Conservation (phyloP, 2,329 filamentous ascomycete genomes). For the Venturia pyrina region DNA sequence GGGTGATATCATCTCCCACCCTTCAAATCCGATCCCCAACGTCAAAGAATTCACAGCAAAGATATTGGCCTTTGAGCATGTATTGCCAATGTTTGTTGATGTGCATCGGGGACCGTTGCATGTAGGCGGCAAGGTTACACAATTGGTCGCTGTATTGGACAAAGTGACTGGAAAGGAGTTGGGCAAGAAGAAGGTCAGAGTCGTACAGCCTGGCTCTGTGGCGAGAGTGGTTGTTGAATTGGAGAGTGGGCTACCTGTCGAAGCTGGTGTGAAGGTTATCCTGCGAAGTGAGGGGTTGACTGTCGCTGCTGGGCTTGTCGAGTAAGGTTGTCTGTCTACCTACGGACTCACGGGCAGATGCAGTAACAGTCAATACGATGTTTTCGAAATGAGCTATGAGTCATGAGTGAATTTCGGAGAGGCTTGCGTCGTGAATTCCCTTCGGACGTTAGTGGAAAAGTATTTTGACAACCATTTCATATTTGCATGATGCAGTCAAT, state of each 20-base stretch:
- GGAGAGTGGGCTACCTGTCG: conserved; percentile 64
- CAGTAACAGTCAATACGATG: too few species aligned
- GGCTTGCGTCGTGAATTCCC: too few species aligned
- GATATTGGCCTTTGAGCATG: conserved; percentile 77
- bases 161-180: conserved; percentile 64
- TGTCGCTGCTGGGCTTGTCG: conserved; percentile 76
- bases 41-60: conserved; percentile 70
- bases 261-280: conserved; percentile 70
- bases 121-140: conserved; percentile 61
- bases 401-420: too few species aligned
- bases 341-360: background rate
- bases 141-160: conserved; percentile 65
- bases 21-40: conserved; percentile 56
- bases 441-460: too few species aligned
- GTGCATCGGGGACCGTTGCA: conserved; percentile 80
- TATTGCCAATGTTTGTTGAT: conserved; percentile 83
- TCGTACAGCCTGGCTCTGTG: conserved; percentile 69
- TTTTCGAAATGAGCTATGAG: too few species aligned
- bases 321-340: conserved; percentile 26
- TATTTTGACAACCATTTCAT: too few species aligned
- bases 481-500: too few species aligned
- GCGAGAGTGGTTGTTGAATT: conserved; percentile 56
- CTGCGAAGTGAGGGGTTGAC: conserved; percentile 73
- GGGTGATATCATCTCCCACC: conserved; percentile 78
- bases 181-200: conserved; percentile 69